These are phyloP conservation scores for Mimosa pudica DNA, from an alignment of 306 rosid species.

Conservation along the genomic window DNA sequence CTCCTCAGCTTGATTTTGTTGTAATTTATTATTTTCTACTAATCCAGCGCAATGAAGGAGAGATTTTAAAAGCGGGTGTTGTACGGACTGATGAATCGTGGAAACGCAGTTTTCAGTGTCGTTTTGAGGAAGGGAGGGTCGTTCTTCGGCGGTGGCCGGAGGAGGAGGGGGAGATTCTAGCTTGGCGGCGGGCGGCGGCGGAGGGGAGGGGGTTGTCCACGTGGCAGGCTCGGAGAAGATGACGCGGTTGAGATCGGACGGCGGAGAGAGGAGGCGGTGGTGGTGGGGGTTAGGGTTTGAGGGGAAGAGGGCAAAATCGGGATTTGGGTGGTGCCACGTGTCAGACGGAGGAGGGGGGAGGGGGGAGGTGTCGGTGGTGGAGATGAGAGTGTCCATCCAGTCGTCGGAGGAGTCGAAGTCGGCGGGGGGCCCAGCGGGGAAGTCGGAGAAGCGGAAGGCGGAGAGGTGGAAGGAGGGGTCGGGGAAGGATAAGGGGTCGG, in stretches of 20 bases:
- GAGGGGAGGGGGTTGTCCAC: conserved; percentile 50
- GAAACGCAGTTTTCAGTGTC: conserved; percentile 37
- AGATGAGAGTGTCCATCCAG: conserved; percentile 89
- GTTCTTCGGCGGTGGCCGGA: neutral
- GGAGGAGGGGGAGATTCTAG: conserved; percentile 21
- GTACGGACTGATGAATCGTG: conserved; percentile 49
- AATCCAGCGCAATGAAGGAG: conserved; percentile 66
- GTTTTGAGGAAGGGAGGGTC: neutral
- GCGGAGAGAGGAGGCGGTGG: conserved; percentile 63
- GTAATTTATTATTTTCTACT: conserved; percentile 29
- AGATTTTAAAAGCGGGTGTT: conserved; percentile 72
- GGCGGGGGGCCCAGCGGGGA: conserved; percentile 43
- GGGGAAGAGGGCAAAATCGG: conserved; percentile 58
- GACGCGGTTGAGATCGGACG: conserved; percentile 73
- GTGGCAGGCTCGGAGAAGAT: conserved; percentile 53
- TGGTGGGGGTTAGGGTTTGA: conserved; percentile 47
- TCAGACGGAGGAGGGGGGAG: conserved; percentile 61
- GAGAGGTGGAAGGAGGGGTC: conserved; percentile 56
- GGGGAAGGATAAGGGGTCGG: conserved; percentile 76
- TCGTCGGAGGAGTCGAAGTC: conserved; percentile 94
- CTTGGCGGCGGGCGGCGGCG: conserved; percentile 38
- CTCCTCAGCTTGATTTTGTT: conserved; percentile 67
- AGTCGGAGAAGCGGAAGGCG: conserved; percentile 65
- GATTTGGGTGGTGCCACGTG: conserved; percentile 57
- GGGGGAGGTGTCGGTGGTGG: conserved; percentile 55